These are phyloP conservation scores for Fusarium duplospermum DNA, from an alignment of 2,329 filamentous ascomycete genomes.

Conservation along the genomic window DNA sequence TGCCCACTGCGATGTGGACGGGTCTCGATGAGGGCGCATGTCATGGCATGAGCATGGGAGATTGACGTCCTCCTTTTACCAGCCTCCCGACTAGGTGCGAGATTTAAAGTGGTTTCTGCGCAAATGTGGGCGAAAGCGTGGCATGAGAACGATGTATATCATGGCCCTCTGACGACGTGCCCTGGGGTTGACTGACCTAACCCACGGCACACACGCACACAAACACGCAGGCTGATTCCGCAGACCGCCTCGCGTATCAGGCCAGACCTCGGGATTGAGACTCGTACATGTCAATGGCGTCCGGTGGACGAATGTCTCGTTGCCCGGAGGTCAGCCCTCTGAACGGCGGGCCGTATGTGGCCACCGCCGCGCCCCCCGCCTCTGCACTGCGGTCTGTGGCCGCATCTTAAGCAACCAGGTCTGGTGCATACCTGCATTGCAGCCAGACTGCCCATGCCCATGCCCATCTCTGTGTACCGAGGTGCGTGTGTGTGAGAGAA, in stretches of 20 bases:
- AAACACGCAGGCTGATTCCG: neutral
- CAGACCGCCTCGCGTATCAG: conserved; percentile 22
- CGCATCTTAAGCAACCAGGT: conserved; percentile 42
- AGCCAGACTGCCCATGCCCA: conserved; percentile 6
- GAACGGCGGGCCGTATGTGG: conserved; percentile 25
- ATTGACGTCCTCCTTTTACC: neutral
- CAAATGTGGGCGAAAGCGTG: neutral
- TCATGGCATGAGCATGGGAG: neutral
- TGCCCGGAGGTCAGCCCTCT: conserved; percentile 17
- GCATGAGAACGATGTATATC: conserved; percentile 1
- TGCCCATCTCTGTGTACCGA: conserved; percentile 10
- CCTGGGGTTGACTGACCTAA: conserved; percentile 25
- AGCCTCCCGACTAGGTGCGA: neutral
- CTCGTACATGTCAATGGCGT: conserved; percentile 23
- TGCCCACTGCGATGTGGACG: neutral
- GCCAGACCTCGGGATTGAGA: conserved; percentile 9
- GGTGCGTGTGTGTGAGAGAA: conserved; percentile 1
- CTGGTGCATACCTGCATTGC: conserved; percentile 33
- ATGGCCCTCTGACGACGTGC: conserved; percentile 8
- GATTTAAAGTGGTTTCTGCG: neutral
- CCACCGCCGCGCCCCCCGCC: conserved; percentile 19
- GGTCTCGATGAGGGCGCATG: neutral
- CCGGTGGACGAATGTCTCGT: conserved; percentile 20
- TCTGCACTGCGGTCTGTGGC: conserved; percentile 21
- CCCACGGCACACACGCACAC: conserved; percentile 1